These are phyloP conservation scores for Geoglossum cookeanum DNA, from an alignment of 2,329 filamentous ascomycete genomes.

Conservation along the genomic window DNA sequence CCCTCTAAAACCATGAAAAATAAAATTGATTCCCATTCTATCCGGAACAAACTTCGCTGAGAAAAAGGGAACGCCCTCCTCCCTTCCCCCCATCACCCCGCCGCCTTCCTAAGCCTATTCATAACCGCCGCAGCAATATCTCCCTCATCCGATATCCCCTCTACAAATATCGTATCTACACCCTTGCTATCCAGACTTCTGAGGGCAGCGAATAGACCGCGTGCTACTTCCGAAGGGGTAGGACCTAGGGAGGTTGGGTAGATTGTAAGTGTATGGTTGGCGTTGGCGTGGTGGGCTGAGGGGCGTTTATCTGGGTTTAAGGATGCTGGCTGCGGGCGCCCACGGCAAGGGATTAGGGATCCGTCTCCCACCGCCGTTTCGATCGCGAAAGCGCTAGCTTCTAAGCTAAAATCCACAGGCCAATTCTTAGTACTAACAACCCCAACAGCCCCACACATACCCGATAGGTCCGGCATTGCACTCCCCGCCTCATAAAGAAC, in stretches of 20 bases:
- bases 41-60: no score
- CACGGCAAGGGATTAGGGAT: neutral
- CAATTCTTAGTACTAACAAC: constrained; percentile 21
- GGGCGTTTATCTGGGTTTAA: neutral
- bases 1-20: no score
- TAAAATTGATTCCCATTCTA: no score
- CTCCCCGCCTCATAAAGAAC: constrained; percentile 52
- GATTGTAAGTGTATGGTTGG: neutral
- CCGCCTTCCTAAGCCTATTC: constrained; percentile 5
- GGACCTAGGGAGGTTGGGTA: no score
- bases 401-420: constrained; percentile 12
- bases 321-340: neutral
- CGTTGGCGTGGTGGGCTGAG: neutral
- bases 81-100: neutral
- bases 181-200: constrained; percentile 63
- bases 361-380: neutral
- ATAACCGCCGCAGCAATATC: constrained; percentile 47
- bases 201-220: constrained; percentile 57
- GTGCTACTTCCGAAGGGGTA: no score
- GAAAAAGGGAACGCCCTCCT: no score
- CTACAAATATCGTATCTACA: constrained; percentile 74
- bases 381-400: neutral
- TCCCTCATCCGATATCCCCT: constrained; percentile 58
- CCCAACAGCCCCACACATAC: constrained; percentile 19
- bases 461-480: constrained; percentile 15